A percentile compares a stretch with the other conserved stretches of the same genome.
Conservation (phyloP, 2,329 filamentous ascomycete species). For the Pezicula radicicola region DNA sequence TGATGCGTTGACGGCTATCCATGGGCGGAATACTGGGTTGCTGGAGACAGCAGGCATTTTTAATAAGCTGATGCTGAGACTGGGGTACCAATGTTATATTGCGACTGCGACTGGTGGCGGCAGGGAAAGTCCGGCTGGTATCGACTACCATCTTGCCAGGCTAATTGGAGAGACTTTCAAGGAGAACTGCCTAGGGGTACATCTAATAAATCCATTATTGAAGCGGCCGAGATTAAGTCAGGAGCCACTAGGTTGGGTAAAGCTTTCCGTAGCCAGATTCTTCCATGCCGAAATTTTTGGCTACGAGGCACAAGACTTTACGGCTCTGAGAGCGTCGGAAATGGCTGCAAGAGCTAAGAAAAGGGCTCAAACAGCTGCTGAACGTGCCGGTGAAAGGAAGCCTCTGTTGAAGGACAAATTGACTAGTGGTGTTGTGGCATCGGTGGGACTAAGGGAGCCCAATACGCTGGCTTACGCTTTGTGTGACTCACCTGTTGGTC, state of each 20-base stretch:
- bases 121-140: constrained; percentile 39
- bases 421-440: constrained; percentile 10
- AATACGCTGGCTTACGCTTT: constrained; percentile 54
- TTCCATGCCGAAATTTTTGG: constrained; percentile 50
- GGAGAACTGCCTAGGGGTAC: constrained; percentile 53
- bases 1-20: constrained; percentile 46
- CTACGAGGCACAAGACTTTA: constrained; percentile 51
- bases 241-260: constrained; percentile 47
- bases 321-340: constrained; percentile 29
- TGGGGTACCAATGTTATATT: constrained; percentile 58
- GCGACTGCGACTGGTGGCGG: constrained; percentile 51
- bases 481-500: constrained; percentile 58
- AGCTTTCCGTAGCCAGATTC: constrained; percentile 51
- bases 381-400: not conserved
- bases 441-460: constrained; percentile 21
- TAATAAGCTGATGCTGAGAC: constrained; percentile 54
- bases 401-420: constrained; percentile 4
- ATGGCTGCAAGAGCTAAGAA: not conserved
- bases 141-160: constrained; percentile 49
- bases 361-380: not conserved
- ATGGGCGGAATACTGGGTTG: constrained; percentile 36
- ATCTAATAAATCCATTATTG: constrained; percentile 58
- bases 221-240: constrained; percentile 41
- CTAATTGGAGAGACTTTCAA: constrained; percentile 45
- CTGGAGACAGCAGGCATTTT: constrained; percentile 55